Evolutionary conservation across 768 basidiomycete species (phyloP).

Genomic region (Leccinellum rugosiceps): DNA sequence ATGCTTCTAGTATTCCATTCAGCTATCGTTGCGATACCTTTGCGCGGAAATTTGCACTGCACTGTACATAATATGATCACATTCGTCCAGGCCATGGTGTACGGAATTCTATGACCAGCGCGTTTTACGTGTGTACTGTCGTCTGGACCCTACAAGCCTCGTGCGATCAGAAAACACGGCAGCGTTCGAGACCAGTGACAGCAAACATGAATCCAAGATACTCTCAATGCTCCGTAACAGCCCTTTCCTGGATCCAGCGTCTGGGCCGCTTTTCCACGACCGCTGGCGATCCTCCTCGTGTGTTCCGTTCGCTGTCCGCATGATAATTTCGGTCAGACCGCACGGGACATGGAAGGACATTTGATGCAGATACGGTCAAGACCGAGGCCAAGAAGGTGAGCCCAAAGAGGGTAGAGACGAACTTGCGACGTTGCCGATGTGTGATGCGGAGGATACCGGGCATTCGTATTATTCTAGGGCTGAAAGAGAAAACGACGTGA

Average conservation of each 20-base stretch:
- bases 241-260: conserved; percentile 81
- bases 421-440: conserved; percentile 56
- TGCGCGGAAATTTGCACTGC: conserved; percentile 30
- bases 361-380: conserved; percentile 76
- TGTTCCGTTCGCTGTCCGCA: conserved; percentile 46
- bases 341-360: conserved; percentile 78
- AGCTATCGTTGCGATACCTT: conserved; percentile 16
- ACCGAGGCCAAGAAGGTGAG: conserved; percentile 77
- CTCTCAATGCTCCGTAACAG: conserved; percentile 14
- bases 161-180: neutral
- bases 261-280: conserved; percentile 63
- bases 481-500: conserved; percentile 43
- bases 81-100: conserved; percentile 13
- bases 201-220: conserved; percentile 1
- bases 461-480: conserved; percentile 56
- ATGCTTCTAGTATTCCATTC: conserved; percentile 5
- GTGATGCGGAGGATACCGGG: conserved; percentile 58
- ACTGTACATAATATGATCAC: conserved; percentile 24
- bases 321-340: conserved; percentile 54
- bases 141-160: neutral
- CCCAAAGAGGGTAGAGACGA: conserved; percentile 77
- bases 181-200: neutral
- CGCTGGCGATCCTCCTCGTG: conserved; percentile 28
- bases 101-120: conserved; percentile 20
- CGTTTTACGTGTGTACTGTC: conserved; percentile 8